Base-by-base conservation (phyloP, 331 rosid species). In the Cucumis variabilis region DNA sequence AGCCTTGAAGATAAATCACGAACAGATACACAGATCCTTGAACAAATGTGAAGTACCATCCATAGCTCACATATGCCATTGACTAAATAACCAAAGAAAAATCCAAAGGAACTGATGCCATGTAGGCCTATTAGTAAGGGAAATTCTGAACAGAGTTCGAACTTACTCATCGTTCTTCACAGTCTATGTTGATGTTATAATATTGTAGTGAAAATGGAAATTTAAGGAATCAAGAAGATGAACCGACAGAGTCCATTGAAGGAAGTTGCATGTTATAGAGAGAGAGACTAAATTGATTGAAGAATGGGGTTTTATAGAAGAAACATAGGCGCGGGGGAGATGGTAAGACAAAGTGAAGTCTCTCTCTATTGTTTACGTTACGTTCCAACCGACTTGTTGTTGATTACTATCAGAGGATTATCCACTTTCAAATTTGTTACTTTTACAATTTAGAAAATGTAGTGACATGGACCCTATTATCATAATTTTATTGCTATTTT, bases 1-100 rank as follows among this genome's bases (percentile, higher is more conserved):
- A 97, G 86, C 98, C 99, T 94, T 95, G 98, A n/a, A 97, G 92
- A 89, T 93, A 93, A 85, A 97, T 94, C 92, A 97, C 93, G 87
- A 91, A 90, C 23, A 97, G 94, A 87, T 97, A 97, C 76, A 97
- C 99, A 90, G 94, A 95, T n/a, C 98, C 98, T 93, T 97, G 99
- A 87, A 97, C 71, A 91, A 97, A 97, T 86, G 88, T 86, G 93
- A 97, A 97, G 92, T 97, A 97, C 99, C 99, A 97, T 37, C 99
- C 99, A 92, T 95, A 97, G 93, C 98, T 97, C 99, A 85, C 99
- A 97, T 85, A 97, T 78, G 60, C 99, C 98, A 89, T 97, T 97
- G 30, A 97, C 95, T 83, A 97, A 97, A 78, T 97, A 97, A 16
- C 99, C 98, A 89, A 97, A 97, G 98, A 97, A 97, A 89, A 97